Conservation (phyloP, 2,329 filamentous ascomycete species). For the Fusarium sp. region DNA sequence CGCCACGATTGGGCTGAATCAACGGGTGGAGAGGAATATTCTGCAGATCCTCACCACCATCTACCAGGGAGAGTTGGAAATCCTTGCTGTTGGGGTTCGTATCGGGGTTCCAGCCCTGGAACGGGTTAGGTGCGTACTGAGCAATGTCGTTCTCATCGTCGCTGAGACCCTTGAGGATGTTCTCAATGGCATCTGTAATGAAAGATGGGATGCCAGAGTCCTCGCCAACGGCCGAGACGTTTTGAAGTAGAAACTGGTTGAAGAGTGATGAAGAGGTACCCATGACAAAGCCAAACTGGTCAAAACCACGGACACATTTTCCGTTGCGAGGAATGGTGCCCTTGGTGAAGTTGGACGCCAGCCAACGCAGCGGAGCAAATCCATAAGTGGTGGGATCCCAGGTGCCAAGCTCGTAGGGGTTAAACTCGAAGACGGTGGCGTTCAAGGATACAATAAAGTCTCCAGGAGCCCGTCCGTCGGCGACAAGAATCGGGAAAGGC, state of each 20-base stretch:
- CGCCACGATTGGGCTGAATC: slow-evolving; percentile 55
- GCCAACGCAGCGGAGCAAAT: slow-evolving; percentile 67
- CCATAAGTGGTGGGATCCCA: slow-evolving; percentile 69
- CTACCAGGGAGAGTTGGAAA: slow-evolving; percentile 74
- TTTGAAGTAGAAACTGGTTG: slow-evolving; percentile 71
- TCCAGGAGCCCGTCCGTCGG: slow-evolving; percentile 56
- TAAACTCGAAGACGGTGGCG: slow-evolving; percentile 71
- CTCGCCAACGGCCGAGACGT: slow-evolving; percentile 51
- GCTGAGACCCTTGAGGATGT: slow-evolving; percentile 65
- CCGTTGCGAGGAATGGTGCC: slow-evolving; percentile 57
- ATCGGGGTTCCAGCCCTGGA: slow-evolving; percentile 58
- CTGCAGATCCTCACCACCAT: slow-evolving; percentile 81
- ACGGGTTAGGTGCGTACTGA: slow-evolving; percentile 70
- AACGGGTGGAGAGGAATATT: slow-evolving; percentile 80
- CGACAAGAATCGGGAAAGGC: slow-evolving; percentile 61
- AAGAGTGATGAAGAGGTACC: slow-evolving; percentile 83
- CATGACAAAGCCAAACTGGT: slow-evolving; percentile 82
- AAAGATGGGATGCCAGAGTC: slow-evolving; percentile 52
- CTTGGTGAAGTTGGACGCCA: slow-evolving; percentile 65
- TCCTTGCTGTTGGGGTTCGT: slow-evolving; percentile 54
- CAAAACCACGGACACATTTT: slow-evolving; percentile 69
- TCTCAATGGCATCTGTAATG: slow-evolving; percentile 55
- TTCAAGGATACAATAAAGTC: slow-evolving; percentile 59
- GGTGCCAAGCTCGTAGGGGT: slow-evolving; percentile 71
- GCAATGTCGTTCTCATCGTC: slow-evolving; percentile 77